Percentiles rank a stretch among this genome's conserved stretches.
Conservation (phyloP, 805 yeast species). For the Monosporozyma siamensis region DNA sequence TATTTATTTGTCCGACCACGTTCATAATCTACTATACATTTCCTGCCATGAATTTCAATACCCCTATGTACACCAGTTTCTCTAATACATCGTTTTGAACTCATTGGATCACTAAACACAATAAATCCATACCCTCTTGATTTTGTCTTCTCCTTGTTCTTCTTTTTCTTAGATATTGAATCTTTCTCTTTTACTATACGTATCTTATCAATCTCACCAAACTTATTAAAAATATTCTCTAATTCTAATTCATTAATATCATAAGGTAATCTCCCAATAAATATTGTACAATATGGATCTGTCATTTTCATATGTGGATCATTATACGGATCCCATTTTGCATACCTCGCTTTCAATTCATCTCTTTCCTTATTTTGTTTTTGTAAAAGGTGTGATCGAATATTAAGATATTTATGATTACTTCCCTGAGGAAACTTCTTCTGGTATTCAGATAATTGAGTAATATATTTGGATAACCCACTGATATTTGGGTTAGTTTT, state of each 20-base stretch:
- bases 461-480: conserved; percentile 34
- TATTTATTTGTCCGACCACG: conserved; percentile 54
- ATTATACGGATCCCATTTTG: conserved; percentile 44
- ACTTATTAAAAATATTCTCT: conserved; percentile 48
- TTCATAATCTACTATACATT: conserved; percentile 61
- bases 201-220: conserved; percentile 60
- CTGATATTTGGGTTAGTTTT: conserved; percentile 36
- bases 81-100: conserved; percentile 52
- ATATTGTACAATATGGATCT: conserved; percentile 73
- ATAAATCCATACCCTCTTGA: conserved; percentile 82
- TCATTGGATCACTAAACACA: conserved; percentile 51
- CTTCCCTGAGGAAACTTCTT: conserved; percentile 21
- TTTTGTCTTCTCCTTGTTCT: conserved; percentile 27
- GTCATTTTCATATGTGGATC: conserved; percentile 49
- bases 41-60: conserved; percentile 40
- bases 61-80: conserved; percentile 43
- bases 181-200: conserved; percentile 47
- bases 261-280: conserved; percentile 66
- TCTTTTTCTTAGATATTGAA: not conserved
- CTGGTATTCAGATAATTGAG: conserved; percentile 23
- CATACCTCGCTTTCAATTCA: conserved; percentile 30
- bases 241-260: conserved; percentile 57
- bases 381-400: conserved; percentile 17
- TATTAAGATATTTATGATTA: conserved; percentile 20
- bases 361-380: conserved; percentile 17